These are phyloP conservation scores for Rosa lucieae DNA, from an alignment of 306 rosid genomes.

Conservation along the genomic window DNA sequence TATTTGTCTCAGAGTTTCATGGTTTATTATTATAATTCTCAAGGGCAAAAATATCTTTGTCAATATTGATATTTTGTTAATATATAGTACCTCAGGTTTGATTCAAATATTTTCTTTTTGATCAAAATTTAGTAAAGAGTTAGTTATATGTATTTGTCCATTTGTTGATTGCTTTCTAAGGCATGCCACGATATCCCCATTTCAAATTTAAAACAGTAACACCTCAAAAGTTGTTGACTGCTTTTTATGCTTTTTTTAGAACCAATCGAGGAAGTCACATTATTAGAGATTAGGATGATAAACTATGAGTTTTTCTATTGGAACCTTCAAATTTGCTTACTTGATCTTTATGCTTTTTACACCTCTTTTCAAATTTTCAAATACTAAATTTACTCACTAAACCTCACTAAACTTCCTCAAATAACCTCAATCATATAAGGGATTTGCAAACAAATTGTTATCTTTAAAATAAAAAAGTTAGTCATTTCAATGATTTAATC, in stretches of 20 bases:
- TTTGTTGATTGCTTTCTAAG: not conserved
- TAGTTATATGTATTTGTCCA: not conserved
- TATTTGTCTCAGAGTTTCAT: not conserved
- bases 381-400: too few relatives aligned
- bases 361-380: too few relatives aligned
- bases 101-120: not conserved
- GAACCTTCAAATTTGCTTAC: too few relatives aligned
- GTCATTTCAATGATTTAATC: too few relatives aligned
- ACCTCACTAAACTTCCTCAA: too few relatives aligned
- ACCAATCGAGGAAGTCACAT: conserved; percentile 8
- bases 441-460: too few relatives aligned
- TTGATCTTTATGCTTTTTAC: too few relatives aligned
- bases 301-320: too few relatives aligned
- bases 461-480: too few relatives aligned
- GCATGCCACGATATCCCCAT: not conserved
- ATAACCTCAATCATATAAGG: too few relatives aligned
- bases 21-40: not conserved
- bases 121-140: not conserved
- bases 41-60: not conserved
- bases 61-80: not conserved
- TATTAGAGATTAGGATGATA: not conserved
- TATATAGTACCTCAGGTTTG: not conserved
- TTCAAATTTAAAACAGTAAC: not conserved
- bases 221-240: not conserved
- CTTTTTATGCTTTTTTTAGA: not conserved